phyloP scores from a whole-genome alignment of 202 grass and related monocot species.

The Cymbopogon flexuosus region DNA sequence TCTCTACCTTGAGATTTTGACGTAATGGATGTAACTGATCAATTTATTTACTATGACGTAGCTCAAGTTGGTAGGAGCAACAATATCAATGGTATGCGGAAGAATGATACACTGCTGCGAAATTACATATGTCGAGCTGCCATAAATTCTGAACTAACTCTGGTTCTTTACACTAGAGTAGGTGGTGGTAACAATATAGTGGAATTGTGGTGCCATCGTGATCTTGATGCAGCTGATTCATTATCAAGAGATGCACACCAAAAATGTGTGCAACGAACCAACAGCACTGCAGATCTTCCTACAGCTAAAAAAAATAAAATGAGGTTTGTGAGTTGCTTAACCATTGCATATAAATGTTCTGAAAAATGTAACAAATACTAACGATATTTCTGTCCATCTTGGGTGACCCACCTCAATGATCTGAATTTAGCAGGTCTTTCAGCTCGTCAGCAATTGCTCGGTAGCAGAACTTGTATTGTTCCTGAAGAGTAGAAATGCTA shows the following conservation, averaged over 20 bases:
- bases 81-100: neutral
- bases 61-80: neutral
- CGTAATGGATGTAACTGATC: too few species aligned
- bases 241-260: neutral
- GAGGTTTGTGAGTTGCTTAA: neutral
- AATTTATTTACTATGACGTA: neutral
- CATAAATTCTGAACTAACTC: neutral
- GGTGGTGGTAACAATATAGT: neutral
- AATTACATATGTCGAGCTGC: neutral
- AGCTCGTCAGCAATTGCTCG: constrained; percentile 72
- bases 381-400: neutral
- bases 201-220: neutral
- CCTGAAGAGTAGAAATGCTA: constrained; percentile 42
- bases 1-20: too few species aligned
- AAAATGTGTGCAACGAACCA: constrained; percentile 3
- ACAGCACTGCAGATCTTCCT: constrained; percentile 16
- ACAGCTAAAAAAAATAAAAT: constrained; percentile 14
- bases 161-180: neutral
- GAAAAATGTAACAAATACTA: neutral
- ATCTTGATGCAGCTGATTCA: neutral
- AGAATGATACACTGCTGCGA: neutral
- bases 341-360: neutral
- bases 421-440: constrained; percentile 57
- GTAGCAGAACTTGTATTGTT: constrained; percentile 89
- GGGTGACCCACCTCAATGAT: constrained; percentile 28